Percentiles rank a stretch among this genome's conserved stretches.
phyloP scores from a whole-genome alignment of 495 filamentous ascomycete species.

The Hypoxylon perforatum region DNA sequence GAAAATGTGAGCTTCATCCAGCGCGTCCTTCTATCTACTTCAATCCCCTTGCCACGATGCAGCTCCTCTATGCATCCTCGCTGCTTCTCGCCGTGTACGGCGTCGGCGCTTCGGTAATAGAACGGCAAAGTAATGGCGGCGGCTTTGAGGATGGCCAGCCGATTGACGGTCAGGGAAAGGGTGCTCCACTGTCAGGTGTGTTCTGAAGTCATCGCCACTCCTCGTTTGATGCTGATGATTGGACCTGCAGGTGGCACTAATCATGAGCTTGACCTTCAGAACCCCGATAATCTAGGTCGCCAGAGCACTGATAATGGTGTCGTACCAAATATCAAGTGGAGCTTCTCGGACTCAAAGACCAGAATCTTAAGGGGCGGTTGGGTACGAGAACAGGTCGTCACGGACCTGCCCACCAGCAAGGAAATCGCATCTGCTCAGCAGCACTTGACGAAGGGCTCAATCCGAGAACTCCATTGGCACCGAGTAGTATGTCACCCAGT shows the following conservation, averaged over 20 bases:
- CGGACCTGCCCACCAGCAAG: slow-evolving; percentile 67
- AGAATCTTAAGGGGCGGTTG: slow-evolving; percentile 70
- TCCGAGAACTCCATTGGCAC: slow-evolving; percentile 76
- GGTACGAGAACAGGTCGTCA: slow-evolving; percentile 72
- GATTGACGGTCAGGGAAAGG: slow-evolving; percentile 65
- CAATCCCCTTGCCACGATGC: slow-evolving; percentile 29
- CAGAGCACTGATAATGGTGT: slow-evolving; percentile 68
- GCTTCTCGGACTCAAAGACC: slow-evolving; percentile 71
- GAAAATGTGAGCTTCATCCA: too few species aligned
- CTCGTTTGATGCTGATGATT: slow-evolving; percentile 15
- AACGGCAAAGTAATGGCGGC: slow-evolving; percentile 42
- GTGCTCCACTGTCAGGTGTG: slow-evolving; percentile 66
- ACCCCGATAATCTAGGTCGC: slow-evolving; percentile 68
- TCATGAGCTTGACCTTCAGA: slow-evolving; percentile 63
- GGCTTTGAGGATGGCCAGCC: slow-evolving; percentile 63
- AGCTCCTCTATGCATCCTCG: slow-evolving; percentile 33
- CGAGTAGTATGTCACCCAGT: slow-evolving; percentile 58
- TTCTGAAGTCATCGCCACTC: background rate
- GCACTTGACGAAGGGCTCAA: slow-evolving; percentile 70
- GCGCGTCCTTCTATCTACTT: background rate
- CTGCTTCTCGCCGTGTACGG: slow-evolving; percentile 36
- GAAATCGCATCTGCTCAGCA: slow-evolving; percentile 72
- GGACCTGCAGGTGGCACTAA: slow-evolving; percentile 58
- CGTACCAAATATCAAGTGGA: slow-evolving; percentile 72
- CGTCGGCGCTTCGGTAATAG: slow-evolving; percentile 30